Evolutionary conservation across 495 filamentous ascomycete genomes (phyloP).

Genomic region (Oleoguttula mirabilis): DNA sequence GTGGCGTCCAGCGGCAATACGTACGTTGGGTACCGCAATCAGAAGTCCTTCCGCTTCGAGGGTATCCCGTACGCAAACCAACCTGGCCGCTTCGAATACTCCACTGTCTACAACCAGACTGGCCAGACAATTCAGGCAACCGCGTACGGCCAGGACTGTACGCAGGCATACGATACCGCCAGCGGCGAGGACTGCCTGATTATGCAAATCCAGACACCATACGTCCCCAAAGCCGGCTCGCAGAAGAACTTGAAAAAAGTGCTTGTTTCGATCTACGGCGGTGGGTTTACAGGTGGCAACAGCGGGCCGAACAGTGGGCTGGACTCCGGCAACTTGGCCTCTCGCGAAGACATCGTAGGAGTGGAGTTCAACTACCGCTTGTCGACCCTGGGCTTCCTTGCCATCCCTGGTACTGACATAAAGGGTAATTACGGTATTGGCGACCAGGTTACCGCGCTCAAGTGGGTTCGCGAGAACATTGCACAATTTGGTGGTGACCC

Average conservation of each 20-base stretch:
- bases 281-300: slow-evolving; percentile 34
- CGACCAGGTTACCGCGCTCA: slow-evolving; percentile 21
- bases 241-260: slow-evolving; percentile 31
- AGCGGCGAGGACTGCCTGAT: slow-evolving; percentile 36
- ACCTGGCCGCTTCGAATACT: slow-evolving; percentile 37
- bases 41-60: slow-evolving; percentile 42
- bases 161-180: slow-evolving; percentile 29
- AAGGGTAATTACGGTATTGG: slow-evolving; percentile 20
- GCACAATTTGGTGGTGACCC: slow-evolving; percentile 32
- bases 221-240: slow-evolving; percentile 29
- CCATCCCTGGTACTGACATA: slow-evolving; percentile 18
- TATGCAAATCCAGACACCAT: slow-evolving; percentile 35
- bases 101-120: slow-evolving; percentile 32
- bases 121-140: slow-evolving; percentile 37
- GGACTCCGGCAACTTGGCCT: slow-evolving; percentile 30
- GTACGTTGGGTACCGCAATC: slow-evolving; percentile 38
- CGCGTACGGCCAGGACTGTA: slow-evolving; percentile 32
- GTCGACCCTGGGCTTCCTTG: slow-evolving; percentile 24
- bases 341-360: slow-evolving; percentile 26
- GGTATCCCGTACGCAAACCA: slow-evolving; percentile 40
- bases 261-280: slow-evolving; percentile 39
- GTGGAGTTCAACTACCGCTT: slow-evolving; percentile 29
- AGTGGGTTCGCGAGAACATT: slow-evolving; percentile 31
- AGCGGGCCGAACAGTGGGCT: slow-evolving; percentile 28
- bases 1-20: slow-evolving; percentile 30